These are phyloP conservation scores for Delitschia confertaspora DNA, from an alignment of 495 filamentous ascomycete genomes.

Conservation along the genomic window DNA sequence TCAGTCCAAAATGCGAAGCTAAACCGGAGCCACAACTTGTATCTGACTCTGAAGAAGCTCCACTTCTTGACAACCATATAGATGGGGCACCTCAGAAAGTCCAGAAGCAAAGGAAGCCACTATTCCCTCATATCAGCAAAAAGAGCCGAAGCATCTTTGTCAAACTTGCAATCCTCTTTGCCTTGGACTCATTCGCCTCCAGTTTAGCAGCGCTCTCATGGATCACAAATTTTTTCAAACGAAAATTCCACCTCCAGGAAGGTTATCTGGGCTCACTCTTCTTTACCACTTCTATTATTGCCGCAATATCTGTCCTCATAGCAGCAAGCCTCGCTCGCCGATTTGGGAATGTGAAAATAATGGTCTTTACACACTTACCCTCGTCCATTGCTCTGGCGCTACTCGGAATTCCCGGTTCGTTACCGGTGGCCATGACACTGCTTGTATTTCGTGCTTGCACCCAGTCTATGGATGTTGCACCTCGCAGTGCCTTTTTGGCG, in stretches of 20 bases:
- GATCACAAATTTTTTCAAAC: conserved; percentile 59
- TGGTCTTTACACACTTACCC: conserved; percentile 80
- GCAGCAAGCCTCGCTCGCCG: too few species aligned
- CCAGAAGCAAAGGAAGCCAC: conserved; percentile 4
- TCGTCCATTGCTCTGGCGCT: conserved; percentile 63
- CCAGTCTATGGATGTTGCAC: conserved; percentile 75
- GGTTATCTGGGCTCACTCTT: conserved; percentile 45
- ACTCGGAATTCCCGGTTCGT: conserved; percentile 52
- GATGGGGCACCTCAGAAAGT: neutral
- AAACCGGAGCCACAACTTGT: neutral
- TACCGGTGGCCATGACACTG: conserved; percentile 55
- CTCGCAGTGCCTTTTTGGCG: conserved; percentile 50
- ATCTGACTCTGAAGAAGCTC: conserved; percentile 13
- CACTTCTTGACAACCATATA: conserved; percentile 8
- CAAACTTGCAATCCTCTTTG: conserved; percentile 65
- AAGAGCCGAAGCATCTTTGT: conserved; percentile 50
- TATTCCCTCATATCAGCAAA: conserved; percentile 27
- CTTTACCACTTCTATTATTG: too few species aligned
- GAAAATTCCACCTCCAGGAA: conserved; percentile 62
- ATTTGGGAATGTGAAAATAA: conserved; percentile 74
- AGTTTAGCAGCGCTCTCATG: conserved; percentile 56
- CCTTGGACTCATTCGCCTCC: conserved; percentile 68
- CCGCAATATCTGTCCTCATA: neutral
- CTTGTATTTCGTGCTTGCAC: conserved; percentile 52
- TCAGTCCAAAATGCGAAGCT: conserved; percentile 55